phyloP scores from a whole-genome alignment of 305 asterid genomes.

The Monarda citriodora region DNA sequence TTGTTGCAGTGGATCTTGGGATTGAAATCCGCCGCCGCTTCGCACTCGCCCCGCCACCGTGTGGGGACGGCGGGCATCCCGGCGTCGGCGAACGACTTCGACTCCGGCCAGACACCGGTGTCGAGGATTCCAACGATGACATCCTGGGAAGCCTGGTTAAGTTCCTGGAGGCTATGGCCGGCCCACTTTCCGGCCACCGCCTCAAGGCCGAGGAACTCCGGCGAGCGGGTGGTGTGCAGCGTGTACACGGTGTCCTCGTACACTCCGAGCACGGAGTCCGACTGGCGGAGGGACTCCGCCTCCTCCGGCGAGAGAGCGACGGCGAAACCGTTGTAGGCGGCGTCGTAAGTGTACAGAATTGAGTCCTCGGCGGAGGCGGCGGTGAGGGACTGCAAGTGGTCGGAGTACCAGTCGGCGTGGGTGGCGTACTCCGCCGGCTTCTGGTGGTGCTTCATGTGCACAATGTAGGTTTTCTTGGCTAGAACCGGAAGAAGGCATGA shows the following conservation, averaged over 20 bases:
- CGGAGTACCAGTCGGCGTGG: constrained; percentile 64
- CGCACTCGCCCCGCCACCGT: constrained; percentile 62
- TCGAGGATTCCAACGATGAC: constrained; percentile 68
- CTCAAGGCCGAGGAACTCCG: constrained; percentile 56
- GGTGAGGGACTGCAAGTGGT: constrained; percentile 48
- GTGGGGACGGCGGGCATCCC: constrained; percentile 42
- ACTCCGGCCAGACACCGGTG: constrained; percentile 79
- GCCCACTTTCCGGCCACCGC: constrained; percentile 30
- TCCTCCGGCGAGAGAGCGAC: constrained; percentile 45
- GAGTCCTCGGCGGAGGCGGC: constrained; percentile 33
- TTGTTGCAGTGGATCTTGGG: constrained; percentile 53
- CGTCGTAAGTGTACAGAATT: constrained; percentile 46
- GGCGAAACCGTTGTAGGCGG: constrained; percentile 54
- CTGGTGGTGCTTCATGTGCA: constrained; percentile 58
- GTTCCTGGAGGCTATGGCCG: constrained; percentile 37
- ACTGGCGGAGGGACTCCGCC: constrained; percentile 44
- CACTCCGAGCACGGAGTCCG: constrained; percentile 43
- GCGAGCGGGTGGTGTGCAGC: constrained; percentile 65
- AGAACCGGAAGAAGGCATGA: constrained; percentile 26
- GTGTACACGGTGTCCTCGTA: constrained; percentile 51
- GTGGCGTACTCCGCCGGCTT: constrained; percentile 58
- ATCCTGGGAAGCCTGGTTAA: constrained; percentile 51
- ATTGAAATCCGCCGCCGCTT: constrained; percentile 40
- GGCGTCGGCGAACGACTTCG: constrained; percentile 39
- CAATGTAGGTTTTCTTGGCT: constrained; percentile 59